These are phyloP conservation scores for Termitomyces sp. DNA, from an alignment of 768 basidiomycete genomes.

Conservation along the genomic window DNA sequence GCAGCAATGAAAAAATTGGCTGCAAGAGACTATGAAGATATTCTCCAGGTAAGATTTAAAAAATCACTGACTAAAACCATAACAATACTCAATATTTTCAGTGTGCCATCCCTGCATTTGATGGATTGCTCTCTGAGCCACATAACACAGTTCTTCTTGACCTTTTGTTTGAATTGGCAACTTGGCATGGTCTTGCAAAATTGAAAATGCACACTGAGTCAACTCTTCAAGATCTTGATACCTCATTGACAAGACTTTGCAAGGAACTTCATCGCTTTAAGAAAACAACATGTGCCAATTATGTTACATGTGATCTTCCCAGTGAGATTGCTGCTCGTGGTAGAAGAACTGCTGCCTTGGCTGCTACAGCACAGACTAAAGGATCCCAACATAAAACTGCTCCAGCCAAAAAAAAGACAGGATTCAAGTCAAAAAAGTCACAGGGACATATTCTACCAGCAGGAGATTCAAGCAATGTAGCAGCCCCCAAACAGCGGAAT, in stretches of 20 bases:
- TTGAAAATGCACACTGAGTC: slow-evolving; percentile 16
- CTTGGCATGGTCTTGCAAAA: slow-evolving; percentile 24
- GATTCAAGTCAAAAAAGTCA: no score
- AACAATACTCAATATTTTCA: not conserved
- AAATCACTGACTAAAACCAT: not conserved
- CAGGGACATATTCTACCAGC: no score
- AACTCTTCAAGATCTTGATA: slow-evolving; percentile 4
- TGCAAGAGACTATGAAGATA: slow-evolving; percentile 3
- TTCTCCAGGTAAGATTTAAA: slow-evolving; percentile 20
- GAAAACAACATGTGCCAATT: not conserved
- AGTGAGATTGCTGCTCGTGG: slow-evolving; percentile 5
- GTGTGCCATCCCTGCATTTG: slow-evolving; percentile 12
- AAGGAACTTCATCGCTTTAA: slow-evolving; percentile 6
- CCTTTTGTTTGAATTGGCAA: slow-evolving; percentile 9
- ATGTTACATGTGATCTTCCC: slow-evolving; percentile 8
- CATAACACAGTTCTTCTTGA: slow-evolving; percentile 15
- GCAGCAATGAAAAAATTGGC: slow-evolving; percentile 19
- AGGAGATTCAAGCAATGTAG: no score
- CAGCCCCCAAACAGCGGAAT: not conserved
- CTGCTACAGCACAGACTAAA: no score
- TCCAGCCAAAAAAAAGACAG: no score
- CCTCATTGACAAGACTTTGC: slow-evolving; percentile 8
- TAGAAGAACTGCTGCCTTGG: not conserved
- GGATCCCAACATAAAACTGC: no score
- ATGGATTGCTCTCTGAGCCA: slow-evolving; percentile 1